A percentile compares a stretch with the other conserved stretches of the same genome.
Conservation (phyloP, 441 rosid genomes). For the Euphorbia schlechtendalii region DNA sequence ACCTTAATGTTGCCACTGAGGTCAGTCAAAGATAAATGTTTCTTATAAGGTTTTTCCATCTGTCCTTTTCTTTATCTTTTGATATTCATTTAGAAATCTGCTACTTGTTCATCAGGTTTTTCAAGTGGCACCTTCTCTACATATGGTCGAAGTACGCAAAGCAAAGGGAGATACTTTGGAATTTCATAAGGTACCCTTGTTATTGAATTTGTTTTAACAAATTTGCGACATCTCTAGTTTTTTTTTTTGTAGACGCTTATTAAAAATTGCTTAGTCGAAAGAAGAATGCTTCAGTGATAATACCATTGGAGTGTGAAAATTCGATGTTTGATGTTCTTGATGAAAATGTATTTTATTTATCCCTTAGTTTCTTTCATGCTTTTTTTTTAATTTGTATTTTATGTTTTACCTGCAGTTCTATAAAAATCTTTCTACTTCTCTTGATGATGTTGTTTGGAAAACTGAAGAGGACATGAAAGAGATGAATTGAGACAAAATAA, state of each 20-base stretch:
- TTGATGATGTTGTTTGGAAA: slow-evolving; percentile 79
- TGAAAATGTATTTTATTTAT: too few species aligned
- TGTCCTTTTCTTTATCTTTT: background rate
- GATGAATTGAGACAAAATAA: slow-evolving; percentile 21
- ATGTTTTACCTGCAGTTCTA: slow-evolving; percentile 82
- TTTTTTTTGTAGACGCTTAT: too few species aligned
- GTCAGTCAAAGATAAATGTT: slow-evolving; percentile 29
- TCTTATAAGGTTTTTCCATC: background rate
- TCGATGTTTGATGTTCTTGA: too few species aligned
- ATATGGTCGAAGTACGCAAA: slow-evolving; percentile 92
- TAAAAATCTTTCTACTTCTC: slow-evolving; percentile 68
- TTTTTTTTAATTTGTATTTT: background rate
- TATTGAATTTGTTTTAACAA: too few species aligned
- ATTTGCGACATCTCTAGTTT: too few species aligned
- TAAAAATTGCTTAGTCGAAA: too few species aligned
- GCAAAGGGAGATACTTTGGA: slow-evolving; percentile 94
- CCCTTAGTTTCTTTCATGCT: background rate
- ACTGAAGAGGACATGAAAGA: slow-evolving; percentile 72
- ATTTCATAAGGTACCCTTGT: slow-evolving; percentile 65
- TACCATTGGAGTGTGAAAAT: too few species aligned
- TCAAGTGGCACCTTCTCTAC: slow-evolving; percentile 90
- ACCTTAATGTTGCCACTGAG: slow-evolving; percentile 85
- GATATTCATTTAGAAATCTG: background rate
- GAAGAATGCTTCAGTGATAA: too few species aligned
- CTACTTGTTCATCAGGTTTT: slow-evolving; percentile 44